These are phyloP conservation scores for Rehmannia glutinosa DNA, from an alignment of 257 asterid genomes.

Conservation along the genomic window DNA sequence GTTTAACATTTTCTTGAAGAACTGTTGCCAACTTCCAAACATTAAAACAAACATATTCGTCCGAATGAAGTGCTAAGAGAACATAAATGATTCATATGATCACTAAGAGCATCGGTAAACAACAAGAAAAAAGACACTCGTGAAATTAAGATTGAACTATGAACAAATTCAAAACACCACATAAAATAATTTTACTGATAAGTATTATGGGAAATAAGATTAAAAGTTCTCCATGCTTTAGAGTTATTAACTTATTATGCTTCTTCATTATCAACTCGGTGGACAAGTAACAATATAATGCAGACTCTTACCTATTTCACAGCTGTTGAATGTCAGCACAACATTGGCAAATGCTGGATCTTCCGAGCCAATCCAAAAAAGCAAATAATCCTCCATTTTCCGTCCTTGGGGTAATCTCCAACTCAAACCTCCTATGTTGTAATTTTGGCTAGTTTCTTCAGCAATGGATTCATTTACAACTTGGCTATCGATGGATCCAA, in stretches of 20 bases:
- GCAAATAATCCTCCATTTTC: conserved; percentile 67
- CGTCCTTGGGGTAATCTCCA: conserved; percentile 72
- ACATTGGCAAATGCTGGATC: conserved; percentile 76
- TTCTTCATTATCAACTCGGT: not conserved
- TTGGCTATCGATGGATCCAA: conserved; percentile 21
- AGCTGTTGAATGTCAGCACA: conserved; percentile 66
- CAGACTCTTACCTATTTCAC: conserved; percentile 65
- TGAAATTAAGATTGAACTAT: not conserved
- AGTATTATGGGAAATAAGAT: not conserved
- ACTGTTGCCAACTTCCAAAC: not conserved
- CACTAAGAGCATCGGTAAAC: not conserved
- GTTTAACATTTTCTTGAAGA: not conserved
- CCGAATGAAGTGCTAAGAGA: not conserved
- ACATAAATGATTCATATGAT: not conserved
- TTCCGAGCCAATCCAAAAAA: conserved; percentile 80
- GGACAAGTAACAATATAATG: not conserved
- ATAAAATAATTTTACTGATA: not conserved
- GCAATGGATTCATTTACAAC: conserved; percentile 21
- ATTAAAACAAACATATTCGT: not conserved
- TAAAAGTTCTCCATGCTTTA: not conserved
- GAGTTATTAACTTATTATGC: not conserved
- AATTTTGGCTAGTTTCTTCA: conserved; percentile 31
- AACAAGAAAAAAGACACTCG: not conserved
- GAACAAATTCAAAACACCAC: not conserved
- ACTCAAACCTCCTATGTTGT: conserved; percentile 67